phyloP scores from a whole-genome alignment of 192 early-diverging fungal genomes.

The Linnemannia schmuckeri region DNA sequence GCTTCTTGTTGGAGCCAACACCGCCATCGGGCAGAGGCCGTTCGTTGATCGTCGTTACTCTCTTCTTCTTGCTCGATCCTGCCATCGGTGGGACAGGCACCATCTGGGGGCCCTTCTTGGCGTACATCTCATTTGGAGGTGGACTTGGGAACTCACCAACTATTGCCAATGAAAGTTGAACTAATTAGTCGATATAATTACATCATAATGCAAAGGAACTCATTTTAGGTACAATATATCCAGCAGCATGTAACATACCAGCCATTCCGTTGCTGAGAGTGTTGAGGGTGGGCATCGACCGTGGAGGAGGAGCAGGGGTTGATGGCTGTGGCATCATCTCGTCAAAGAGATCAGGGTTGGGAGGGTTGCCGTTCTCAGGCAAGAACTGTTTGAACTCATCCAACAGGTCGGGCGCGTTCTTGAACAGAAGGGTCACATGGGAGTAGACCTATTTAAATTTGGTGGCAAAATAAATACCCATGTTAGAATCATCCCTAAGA shows the following conservation, averaged over 20 bases:
- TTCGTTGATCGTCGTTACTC: conserved; percentile 29
- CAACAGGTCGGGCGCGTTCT: conserved; percentile 87
- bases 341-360: conserved; percentile 58
- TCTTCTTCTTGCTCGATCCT: conserved; percentile 44
- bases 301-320: conserved; percentile 43
- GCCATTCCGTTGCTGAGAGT: conserved; percentile 66
- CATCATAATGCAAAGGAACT: background rate
- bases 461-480: background rate
- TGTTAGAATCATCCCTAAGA: background rate
- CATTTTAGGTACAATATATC: background rate
- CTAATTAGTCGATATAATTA: background rate
- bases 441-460: conserved; percentile 82
- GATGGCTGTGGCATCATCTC: conserved; percentile 56
- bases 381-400: conserved; percentile 99
- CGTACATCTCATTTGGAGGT: conserved; percentile 35
- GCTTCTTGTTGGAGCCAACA: conserved; percentile 49
- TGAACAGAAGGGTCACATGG: conserved; percentile 93
- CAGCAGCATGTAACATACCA: conserved; percentile 32
- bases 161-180: background rate
- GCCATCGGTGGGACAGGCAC: conserved; percentile 14
- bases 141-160: conserved; percentile 51
- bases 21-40: conserved; percentile 36
- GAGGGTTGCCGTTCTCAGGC: conserved; percentile 84
- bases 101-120: conserved; percentile 36
- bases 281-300: conserved; percentile 57